Evolutionary conservation across 2,329 filamentous ascomycete genomes (phyloP), one percentile per base, ranked within the genome.

Genomic region (Penicillium sp.): DNA sequence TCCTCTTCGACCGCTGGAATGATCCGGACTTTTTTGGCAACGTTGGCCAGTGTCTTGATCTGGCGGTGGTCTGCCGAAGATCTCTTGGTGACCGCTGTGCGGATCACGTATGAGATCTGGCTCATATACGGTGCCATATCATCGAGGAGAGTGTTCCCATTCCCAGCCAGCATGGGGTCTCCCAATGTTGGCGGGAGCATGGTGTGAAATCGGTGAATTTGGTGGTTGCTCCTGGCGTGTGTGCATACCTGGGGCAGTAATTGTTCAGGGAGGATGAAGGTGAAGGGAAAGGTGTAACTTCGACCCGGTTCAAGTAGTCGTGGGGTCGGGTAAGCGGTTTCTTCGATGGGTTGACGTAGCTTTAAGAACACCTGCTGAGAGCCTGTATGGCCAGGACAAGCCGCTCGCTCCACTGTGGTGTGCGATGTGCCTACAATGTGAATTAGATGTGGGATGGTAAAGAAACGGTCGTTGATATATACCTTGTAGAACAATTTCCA

Each of bases 111-210:
- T 2, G 70, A 68, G 37, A 85, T 77, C 58, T 74, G 78, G 27
- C 74, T 70, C 81, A 85, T 84, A 7, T 80, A 74, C 0, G 82
- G 82, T 2, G 78, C 71, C 60, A 84, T 69, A 55, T 85, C 82
- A 58, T 85, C 80, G 32, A 80, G 69, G 14, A 79, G 61, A 2
- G 66, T 66, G 28, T 70, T 71, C 8, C 76, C 76, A 50, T 74
- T 71, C 20, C 72, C 72, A 37, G 73, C 70, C n/a, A 77, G 63
- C 57, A 76, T 74, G 7, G 75, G 68, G 47, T 84, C 81, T 10
- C 82, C 82, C 16, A 85, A 67, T 22, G 76, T 81, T 3, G 82
- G 82, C 1, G 82, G 82, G 0, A 84, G 70, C 55, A 75, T 69
- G 1, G 79, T 68, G 61, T 86, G 82, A 1, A 73, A 74, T 18